Percentiles rank a stretch among this genome's conserved stretches.
Evolutionary conservation across 2,329 filamentous ascomycete species (phyloP).

Genomic region (Penicillium rolfsii): DNA sequence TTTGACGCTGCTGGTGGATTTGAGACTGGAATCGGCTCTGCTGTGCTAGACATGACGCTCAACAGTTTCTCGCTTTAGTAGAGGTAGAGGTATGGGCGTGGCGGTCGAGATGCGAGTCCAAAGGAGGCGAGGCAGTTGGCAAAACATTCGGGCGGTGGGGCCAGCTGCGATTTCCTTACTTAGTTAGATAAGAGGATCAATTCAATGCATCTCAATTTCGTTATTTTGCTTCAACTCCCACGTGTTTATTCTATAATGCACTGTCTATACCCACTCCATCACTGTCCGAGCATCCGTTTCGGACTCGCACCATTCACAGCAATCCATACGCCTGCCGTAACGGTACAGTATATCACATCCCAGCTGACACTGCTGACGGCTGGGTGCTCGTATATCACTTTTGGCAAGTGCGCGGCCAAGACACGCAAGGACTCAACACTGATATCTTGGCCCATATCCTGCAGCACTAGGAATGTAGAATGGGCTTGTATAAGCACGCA

Average conservation of each 20-base stretch:
- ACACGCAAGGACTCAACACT: neutral
- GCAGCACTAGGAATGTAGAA: constrained; percentile 21
- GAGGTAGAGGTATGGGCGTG: neutral
- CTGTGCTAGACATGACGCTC: neutral
- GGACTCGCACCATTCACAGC: constrained; percentile 12
- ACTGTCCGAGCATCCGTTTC: constrained; percentile 16
- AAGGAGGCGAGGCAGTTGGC: neutral
- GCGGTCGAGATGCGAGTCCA: neutral
- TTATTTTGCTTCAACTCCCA: neutral
- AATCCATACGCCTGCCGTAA: constrained; percentile 15
- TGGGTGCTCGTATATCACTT: constrained; percentile 60
- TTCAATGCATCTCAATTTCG: neutral
- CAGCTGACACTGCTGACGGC: constrained; percentile 60
- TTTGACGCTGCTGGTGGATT: neutral
- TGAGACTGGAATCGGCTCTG: neutral
- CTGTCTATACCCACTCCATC: neutral
- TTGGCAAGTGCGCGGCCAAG: constrained; percentile 48
- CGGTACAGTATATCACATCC: constrained; percentile 61
- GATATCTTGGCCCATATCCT: constrained; percentile 19
- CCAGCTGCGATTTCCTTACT: neutral
- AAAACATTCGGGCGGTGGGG: neutral
- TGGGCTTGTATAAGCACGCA: constrained; percentile 23
- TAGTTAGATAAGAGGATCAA: too few relatives aligned
- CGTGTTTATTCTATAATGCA: neutral
- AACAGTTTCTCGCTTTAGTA: neutral